Evolutionary conservation across 805 yeast species (phyloP), one percentile per base, ranked within the genome.

Genomic region (Candida coquimbonensis): DNA sequence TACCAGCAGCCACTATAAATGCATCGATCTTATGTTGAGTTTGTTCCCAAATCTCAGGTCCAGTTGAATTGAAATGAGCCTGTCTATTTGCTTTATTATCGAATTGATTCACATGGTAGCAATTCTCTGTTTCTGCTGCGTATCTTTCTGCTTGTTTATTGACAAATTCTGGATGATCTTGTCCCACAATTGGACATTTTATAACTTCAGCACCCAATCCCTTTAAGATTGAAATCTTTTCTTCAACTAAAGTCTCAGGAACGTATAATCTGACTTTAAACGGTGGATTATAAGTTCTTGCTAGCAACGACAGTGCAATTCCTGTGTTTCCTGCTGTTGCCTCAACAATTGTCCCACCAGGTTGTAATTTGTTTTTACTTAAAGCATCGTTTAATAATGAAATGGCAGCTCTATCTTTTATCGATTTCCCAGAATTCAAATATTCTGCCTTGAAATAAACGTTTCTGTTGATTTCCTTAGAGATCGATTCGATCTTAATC

Each of bases 321-420:
- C 95, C 95, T 0, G 95, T 86, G 5, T 93, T 86, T 0, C 95
- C 95, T 4, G 87, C 80, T 1, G 95, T 87, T 9, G 95, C 95
- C 63, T 86, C 95, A 56, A 74, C 83, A 1, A 86, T 77, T 14
- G 78, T 67, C 50, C 86, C 90, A 1, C 81, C 84, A 0, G 87
- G 85, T 5, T 63, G 62, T 21, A 86, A 60, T 4, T 64, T 55
- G 1, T 85, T 86, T 36, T 58, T 50, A 7, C 49, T 43, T 53
- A 85, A 85, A 43, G 81, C 83, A 32, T 73, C 75, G 42, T 78
- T 66, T 11, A 86, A 77, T 36, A 86, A 77, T 1, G 87, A 81
- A 16, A 80, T 63, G 0, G 93, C 93, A 26, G 87, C 87, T 36
- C 95, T 66, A 56, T 86, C 95, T 54, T 86, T 86, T 35, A 95